phyloP scores from a whole-genome alignment of 805 yeast genomes.

The Ascoidea rubescens region DNA sequence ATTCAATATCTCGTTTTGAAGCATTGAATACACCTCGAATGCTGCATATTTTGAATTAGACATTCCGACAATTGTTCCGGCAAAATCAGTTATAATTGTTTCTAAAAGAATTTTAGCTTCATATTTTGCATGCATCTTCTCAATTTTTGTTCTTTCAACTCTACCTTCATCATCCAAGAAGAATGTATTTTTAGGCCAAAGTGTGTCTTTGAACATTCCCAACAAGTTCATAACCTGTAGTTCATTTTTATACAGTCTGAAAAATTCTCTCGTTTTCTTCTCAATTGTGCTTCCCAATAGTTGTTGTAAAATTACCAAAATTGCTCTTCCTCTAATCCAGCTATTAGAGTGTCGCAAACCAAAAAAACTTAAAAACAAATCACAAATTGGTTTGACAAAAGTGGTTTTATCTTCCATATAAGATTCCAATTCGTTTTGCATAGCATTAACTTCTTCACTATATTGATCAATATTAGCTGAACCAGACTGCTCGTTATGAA shows the following conservation, averaged over 20 bases:
- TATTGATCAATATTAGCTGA: constrained; percentile 5
- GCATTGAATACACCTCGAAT: constrained; percentile 40
- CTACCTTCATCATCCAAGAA: constrained; percentile 24
- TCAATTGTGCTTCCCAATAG: constrained; percentile 81
- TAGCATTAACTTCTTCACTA: constrained; percentile 23
- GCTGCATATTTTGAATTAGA: constrained; percentile 53
- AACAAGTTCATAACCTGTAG: constrained; percentile 30
- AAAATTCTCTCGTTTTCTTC: constrained; percentile 35
- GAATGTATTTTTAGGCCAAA: constrained; percentile 44
- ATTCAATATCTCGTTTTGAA: constrained; percentile 64
- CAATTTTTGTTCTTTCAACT: constrained; percentile 27
- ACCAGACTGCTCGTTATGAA: constrained; percentile 7
- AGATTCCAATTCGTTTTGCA: constrained; percentile 40
- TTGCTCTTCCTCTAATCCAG: constrained; percentile 80
- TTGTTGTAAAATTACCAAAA: constrained; percentile 71
- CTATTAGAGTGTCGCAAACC: constrained; percentile 47
- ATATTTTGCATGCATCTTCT: constrained; percentile 35
- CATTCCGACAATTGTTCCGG: constrained; percentile 63
- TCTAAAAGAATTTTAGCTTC: constrained; percentile 48
- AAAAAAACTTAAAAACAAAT: constrained; percentile 56
- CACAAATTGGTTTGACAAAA: constrained; percentile 74
- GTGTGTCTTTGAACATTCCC: constrained; percentile 14
- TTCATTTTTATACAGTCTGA: constrained; percentile 23
- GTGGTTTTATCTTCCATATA: constrained; percentile 25
- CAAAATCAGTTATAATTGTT: constrained; percentile 44